These are phyloP conservation scores for Tetracentron sinense DNA, from an alignment of 164 flowering plant species.

Conservation along the genomic window DNA sequence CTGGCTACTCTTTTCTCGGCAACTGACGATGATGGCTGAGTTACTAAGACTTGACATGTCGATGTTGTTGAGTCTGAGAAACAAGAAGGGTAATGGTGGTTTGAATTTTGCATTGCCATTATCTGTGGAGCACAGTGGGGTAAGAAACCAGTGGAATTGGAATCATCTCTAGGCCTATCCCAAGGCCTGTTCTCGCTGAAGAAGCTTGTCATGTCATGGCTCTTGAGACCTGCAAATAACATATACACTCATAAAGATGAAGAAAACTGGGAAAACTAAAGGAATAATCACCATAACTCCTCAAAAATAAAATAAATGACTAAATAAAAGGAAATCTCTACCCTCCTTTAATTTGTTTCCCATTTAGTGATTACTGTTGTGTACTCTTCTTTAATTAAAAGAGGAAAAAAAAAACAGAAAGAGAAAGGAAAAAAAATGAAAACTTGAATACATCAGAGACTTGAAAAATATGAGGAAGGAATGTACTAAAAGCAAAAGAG, in stretches of 20 bases:
- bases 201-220: constrained; percentile 30
- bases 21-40: constrained; percentile 19
- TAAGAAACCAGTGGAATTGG: constrained; percentile 17
- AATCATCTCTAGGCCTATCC: constrained; percentile 31
- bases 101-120: constrained; percentile 39
- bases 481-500: too few relatives aligned
- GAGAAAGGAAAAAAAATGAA: too few relatives aligned
- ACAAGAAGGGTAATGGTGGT: constrained; percentile 16
- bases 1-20: constrained; percentile 18
- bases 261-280: not conserved
- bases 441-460: too few relatives aligned
- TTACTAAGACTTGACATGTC: constrained; percentile 22
- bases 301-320: not conserved
- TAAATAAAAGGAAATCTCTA: constrained; percentile 1
- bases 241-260: not conserved
- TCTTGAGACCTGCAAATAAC: constrained; percentile 39
- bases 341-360: too few relatives aligned
- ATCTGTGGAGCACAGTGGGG: constrained; percentile 19
- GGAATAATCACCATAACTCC: too few relatives aligned
- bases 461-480: too few relatives aligned
- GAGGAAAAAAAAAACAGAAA: too few relatives aligned
- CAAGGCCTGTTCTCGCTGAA: constrained; percentile 34
- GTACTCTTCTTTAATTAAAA: too few relatives aligned
- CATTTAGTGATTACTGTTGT: too few relatives aligned
- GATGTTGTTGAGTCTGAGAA: constrained; percentile 26